These are phyloP conservation scores for Rhynchospora tenuis DNA, from an alignment of 176 grass and related monocot genomes.

Conservation along the genomic window DNA sequence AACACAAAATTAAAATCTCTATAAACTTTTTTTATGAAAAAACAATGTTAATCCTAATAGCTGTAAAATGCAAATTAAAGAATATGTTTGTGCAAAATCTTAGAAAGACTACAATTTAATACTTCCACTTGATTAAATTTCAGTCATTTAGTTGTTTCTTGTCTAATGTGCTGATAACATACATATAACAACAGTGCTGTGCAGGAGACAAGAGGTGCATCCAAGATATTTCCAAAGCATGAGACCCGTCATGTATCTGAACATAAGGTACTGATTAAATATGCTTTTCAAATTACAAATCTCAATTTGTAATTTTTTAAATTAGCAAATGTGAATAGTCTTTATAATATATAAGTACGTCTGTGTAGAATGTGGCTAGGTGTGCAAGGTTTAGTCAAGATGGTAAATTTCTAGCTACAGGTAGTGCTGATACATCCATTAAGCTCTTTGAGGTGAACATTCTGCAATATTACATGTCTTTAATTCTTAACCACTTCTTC, in stretches of 20 bases:
- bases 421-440: constrained; percentile 82
- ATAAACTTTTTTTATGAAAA: not conserved
- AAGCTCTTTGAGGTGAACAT: constrained; percentile 84
- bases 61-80: not conserved
- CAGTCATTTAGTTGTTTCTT: not conserved
- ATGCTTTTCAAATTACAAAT: not conserved
- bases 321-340: not conserved
- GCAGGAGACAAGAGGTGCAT: constrained; percentile 66
- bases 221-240: constrained; percentile 85
- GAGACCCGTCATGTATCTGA: constrained; percentile 77
- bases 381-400: constrained; percentile 85
- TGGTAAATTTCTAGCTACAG: constrained; percentile 83
- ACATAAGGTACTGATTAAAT: constrained; percentile 62
- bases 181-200: constrained; percentile 16
- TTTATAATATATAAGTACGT: constrained; percentile 21
- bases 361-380: constrained; percentile 66
- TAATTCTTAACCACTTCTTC: not conserved
- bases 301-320: not conserved
- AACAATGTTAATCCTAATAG: not conserved
- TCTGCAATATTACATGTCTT: not conserved
- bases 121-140: not conserved
- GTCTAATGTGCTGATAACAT: not conserved
- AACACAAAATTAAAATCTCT: not conserved
- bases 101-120: not conserved
- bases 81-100: no score